phyloP scores from a whole-genome alignment of 2,329 filamentous ascomycete genomes.

The Thelonectria rubi region DNA sequence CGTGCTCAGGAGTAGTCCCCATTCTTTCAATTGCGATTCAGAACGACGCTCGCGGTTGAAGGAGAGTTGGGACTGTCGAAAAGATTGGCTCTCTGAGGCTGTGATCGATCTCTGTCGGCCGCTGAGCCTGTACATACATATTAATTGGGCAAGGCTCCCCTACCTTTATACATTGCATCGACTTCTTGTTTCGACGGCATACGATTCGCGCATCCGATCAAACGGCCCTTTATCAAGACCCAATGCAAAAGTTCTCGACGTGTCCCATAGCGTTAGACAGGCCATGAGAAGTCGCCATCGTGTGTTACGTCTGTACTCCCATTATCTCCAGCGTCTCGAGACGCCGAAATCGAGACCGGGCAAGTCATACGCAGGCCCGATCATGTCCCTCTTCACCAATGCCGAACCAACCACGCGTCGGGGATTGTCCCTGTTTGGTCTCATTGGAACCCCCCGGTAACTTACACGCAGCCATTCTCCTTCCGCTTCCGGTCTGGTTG shows the following conservation, averaged over 20 bases:
- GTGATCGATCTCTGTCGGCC: no score
- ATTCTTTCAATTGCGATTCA: neutral
- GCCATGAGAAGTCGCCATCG: neutral
- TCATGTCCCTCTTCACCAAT: neutral
- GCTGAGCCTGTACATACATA: no score
- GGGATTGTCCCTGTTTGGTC: neutral
- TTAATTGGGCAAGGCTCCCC: neutral
- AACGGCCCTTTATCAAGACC: neutral
- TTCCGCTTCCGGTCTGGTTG: conserved; percentile 17
- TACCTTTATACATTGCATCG: neutral
- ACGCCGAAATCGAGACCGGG: neutral
- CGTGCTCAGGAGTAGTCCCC: neutral
- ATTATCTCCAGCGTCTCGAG: neutral
- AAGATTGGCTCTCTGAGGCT: neutral
- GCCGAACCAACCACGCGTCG: neutral
- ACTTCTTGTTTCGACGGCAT: neutral
- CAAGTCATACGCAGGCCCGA: no score
- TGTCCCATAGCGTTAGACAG: neutral
- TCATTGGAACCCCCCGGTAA: neutral
- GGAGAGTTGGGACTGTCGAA: neutral
- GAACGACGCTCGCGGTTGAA: neutral
- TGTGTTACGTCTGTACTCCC: neutral
- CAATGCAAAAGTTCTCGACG: neutral
- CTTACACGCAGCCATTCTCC: neutral
- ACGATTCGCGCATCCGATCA: neutral